A percentile compares a stretch with the other conserved stretches of the same genome.
These are phyloP conservation scores for Podospora fimiseda DNA, from an alignment of 495 filamentous ascomycete genomes.

Conservation along the genomic window DNA sequence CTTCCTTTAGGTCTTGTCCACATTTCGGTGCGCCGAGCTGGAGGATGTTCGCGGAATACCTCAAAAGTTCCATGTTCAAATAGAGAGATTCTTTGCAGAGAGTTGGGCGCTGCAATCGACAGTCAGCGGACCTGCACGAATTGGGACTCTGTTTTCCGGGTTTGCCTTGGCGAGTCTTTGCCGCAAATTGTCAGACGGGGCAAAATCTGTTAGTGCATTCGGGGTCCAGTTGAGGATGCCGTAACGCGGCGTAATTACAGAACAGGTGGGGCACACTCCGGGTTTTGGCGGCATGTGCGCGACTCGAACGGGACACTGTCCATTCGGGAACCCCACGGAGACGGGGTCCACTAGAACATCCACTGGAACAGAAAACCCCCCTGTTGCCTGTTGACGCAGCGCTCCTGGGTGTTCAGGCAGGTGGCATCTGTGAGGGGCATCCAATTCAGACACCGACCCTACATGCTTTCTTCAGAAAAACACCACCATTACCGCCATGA, in stretches of 20 bases:
- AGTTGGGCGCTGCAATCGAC: too few species aligned
- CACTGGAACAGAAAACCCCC: not conserved
- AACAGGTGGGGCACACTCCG: not conserved
- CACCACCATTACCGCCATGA: conserved; percentile 1
- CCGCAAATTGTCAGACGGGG: not conserved
- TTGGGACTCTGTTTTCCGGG: too few species aligned
- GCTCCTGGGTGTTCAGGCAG: not conserved
- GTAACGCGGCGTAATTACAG: conserved; percentile 2
- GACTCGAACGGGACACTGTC: not conserved
- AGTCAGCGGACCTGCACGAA: too few species aligned
- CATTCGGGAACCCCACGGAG: not conserved
- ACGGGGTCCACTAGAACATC: too few species aligned
- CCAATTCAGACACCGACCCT: not conserved
- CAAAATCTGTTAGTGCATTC: conserved; percentile 4
- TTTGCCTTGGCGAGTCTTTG: not conserved
- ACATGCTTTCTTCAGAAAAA: not conserved
- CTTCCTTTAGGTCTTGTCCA: not conserved
- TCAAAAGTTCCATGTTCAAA: not conserved
- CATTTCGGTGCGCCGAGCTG: too few species aligned
- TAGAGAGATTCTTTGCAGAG: not conserved
- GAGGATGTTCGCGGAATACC: too few species aligned
- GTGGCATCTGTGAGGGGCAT: not conserved
- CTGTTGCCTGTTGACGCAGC: not conserved
- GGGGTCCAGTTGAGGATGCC: not conserved
- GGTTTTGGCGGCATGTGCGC: not conserved